Conservation (phyloP, 345 rosid genomes). For the Salix suchowensis region DNA sequence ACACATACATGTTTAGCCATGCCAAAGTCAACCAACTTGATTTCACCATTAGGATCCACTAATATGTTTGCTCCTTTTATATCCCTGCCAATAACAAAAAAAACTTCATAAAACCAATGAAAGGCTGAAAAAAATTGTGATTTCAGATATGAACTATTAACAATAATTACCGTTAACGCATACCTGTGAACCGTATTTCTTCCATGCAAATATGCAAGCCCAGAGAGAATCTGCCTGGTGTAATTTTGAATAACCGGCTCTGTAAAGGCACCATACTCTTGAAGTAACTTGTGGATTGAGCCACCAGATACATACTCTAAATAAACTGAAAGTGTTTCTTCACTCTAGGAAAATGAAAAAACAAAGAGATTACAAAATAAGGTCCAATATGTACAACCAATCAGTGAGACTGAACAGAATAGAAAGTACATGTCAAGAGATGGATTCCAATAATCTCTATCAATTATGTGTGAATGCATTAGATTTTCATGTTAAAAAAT, state of each 20-base stretch:
- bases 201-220: constrained; percentile 88
- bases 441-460: neutral
- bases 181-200: constrained; percentile 95
- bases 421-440: neutral
- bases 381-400: constrained; percentile 1
- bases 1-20: constrained; percentile 91
- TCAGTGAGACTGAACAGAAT: neutral
- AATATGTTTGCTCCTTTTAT: constrained; percentile 96
- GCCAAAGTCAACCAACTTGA: constrained; percentile 95
- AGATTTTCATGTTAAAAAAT: neutral
- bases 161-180: constrained; percentile 7
- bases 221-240: constrained; percentile 78
- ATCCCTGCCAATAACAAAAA: constrained; percentile 50
- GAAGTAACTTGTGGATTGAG: constrained; percentile 87
- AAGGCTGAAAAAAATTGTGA: neutral
- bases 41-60: constrained; percentile 91
- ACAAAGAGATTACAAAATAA: constrained; percentile 13
- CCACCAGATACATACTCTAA: constrained; percentile 96
- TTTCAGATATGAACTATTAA: neutral
- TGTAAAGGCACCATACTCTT: constrained; percentile 84
- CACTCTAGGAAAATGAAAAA: constrained; percentile 52
- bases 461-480: neutral
- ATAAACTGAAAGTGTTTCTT: constrained; percentile 86
- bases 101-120: constrained; percentile 1
- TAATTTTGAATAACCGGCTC: constrained; percentile 94